Base-by-base conservation (phyloP, 352 stramenopile genomes). In the Albugo candida region DNA sequence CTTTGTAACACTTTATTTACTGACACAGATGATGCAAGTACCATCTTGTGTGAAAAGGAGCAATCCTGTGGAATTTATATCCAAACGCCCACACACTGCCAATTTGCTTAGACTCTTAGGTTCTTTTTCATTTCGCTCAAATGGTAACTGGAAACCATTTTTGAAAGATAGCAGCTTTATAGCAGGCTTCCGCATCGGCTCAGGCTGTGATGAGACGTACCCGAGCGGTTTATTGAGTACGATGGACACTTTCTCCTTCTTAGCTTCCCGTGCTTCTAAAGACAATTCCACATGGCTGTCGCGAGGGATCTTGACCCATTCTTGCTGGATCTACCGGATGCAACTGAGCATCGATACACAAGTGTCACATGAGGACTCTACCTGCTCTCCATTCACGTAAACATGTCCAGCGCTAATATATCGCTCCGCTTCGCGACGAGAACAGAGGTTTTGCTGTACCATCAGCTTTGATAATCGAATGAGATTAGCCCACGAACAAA, bases 1-100 rank as follows among this genome's bases (percentile, higher is more conserved):
- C 8, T 19, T 43, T 10, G 17, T 43, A 10, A 21, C 3, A 21
- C 8, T 10, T 3, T 19, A 10, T 21, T 3, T 43, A 8, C 38
- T 43, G 8, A 8, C 19, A 10, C 17, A 43, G 8, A 8, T 8
- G 8, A 21, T 21, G 3, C 3, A 8, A 43, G 10, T 38, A 5
- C 76, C 77, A 52, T 91, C 74, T 53, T 91, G 77, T 4, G 77
- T 87, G 49, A 87, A 91, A 19, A 87, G 49, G 38, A 91, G 54
- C 39, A 91, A 45, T 10, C 77, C 77, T 8, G 74, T 87, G 41
- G 77, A 91, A 56, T 91, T 86, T 54, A 87, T 66, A 37, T 87
- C 77, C 10, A 91, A 59, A 16, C 77, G 74, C 8, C 77, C 74
- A 49, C 72, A 85, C 12, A 87, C 74, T 1, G 74, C 74, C 71